Evolutionary conservation across 331 rosid species (phyloP).

Genomic region (Stylosanthes scabra): DNA sequence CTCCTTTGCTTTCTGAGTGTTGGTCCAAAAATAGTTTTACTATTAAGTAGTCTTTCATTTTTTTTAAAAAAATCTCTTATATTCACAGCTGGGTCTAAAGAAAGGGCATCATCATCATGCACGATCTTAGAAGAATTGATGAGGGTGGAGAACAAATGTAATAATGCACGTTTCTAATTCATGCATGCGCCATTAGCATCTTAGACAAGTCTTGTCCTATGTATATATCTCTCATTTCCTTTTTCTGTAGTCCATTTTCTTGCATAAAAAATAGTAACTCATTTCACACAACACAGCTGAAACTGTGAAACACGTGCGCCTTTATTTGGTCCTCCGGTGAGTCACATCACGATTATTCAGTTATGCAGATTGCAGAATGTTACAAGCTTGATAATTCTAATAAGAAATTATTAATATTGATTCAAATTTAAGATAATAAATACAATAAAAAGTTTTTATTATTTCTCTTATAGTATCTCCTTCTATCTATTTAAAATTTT

Average conservation of each 20-base stretch:
- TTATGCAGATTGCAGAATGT: too few species aligned
- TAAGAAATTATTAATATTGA: too few species aligned
- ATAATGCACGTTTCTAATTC: slow-evolving; percentile 34
- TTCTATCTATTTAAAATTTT: too few species aligned
- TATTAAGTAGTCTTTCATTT: background rate
- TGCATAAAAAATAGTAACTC: background rate
- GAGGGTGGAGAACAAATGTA: background rate
- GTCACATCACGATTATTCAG: slow-evolving; percentile 13
- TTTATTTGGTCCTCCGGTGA: slow-evolving; percentile 8
- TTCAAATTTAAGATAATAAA: too few species aligned
- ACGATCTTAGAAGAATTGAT: background rate
- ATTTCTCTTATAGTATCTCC: too few species aligned
- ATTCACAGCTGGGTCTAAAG: background rate
- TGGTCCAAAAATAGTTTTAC: slow-evolving; percentile 29
- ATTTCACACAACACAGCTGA: slow-evolving; percentile 7
- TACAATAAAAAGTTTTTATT: too few species aligned
- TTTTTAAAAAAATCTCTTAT: background rate
- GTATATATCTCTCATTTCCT: background rate
- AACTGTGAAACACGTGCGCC: slow-evolving; percentile 41
- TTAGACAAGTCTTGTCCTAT: slow-evolving; percentile 20
- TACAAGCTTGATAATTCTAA: too few species aligned
- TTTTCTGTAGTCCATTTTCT: background rate
- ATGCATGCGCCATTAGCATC: too few species aligned
- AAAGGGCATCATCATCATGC: background rate
- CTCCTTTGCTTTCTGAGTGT: slow-evolving; percentile 16